Evolutionary conservation across 306 rosid genomes (phyloP).

Genomic region (Sicyos baderoa): DNA sequence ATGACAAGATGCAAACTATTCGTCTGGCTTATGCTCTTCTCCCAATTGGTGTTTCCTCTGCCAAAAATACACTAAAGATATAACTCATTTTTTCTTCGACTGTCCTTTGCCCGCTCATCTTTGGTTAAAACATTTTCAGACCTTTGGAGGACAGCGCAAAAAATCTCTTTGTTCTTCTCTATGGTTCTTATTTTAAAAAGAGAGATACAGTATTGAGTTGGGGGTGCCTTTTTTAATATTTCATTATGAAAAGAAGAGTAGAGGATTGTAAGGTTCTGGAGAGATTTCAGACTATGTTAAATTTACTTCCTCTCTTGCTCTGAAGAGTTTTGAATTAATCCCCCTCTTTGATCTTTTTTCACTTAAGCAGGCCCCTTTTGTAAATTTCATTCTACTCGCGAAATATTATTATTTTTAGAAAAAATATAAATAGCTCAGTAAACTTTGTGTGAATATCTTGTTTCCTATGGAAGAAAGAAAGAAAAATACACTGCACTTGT

Average conservation of each 20-base stretch:
- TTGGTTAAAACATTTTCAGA: neutral
- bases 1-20: neutral
- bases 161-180: neutral
- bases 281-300: neutral
- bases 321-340: neutral
- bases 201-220: neutral
- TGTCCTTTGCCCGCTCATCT: neutral
- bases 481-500: neutral
- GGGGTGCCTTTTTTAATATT: neutral
- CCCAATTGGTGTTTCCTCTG: neutral
- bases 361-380: neutral
- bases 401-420: neutral
- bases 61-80: neutral
- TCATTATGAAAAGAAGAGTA: neutral
- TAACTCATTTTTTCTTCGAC: neutral
- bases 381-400: neutral
- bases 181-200: neutral
- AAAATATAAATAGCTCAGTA: neutral
- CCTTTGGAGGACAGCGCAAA: neutral
- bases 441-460: neutral
- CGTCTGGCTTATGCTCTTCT: neutral
- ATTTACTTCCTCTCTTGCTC: neutral
- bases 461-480: neutral
- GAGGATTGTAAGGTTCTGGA: neutral
- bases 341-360: neutral